Evolutionary conservation across 768 basidiomycete species (phyloP).

Genomic region (Phylloporus scabripes): DNA sequence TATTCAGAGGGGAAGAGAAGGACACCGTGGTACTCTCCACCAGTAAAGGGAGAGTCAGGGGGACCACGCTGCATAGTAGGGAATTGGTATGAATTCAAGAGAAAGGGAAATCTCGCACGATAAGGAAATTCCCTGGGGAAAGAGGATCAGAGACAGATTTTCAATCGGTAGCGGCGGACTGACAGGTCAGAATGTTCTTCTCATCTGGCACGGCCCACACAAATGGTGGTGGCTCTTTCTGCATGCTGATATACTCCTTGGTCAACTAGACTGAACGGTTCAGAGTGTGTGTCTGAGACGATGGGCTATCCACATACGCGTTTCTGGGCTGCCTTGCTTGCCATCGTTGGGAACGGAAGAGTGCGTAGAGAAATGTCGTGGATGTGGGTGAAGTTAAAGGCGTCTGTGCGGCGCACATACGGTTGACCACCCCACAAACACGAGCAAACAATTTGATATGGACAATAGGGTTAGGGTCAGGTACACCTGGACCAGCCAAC

Average conservation of each 20-base stretch:
- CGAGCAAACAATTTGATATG: constrained; percentile 12
- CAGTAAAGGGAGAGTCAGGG: constrained; percentile 84
- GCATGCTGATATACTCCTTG: constrained; percentile 91
- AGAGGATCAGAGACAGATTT: constrained; percentile 8
- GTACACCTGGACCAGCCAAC: not conserved
- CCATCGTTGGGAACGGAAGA: constrained; percentile 43
- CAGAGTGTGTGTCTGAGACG: constrained; percentile 2
- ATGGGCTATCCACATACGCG: constrained; percentile 45
- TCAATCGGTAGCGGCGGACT: constrained; percentile 30
- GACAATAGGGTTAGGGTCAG: constrained; percentile 20
- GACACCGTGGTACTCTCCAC: constrained; percentile 92
- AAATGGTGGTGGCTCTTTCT: constrained; percentile 90
- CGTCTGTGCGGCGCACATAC: constrained; percentile 22
- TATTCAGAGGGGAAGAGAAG: constrained; percentile 93
- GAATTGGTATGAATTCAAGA: constrained; percentile 6
- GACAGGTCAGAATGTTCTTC: constrained; percentile 95
- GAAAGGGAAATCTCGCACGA: constrained; percentile 47
- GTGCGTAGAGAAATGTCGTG: constrained; percentile 7
- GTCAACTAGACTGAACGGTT: constrained; percentile 45
- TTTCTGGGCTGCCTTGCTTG: constrained; percentile 82
- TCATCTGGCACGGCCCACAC: constrained; percentile 95
- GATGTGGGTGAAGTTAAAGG: constrained; percentile 21
- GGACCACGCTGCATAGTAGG: constrained; percentile 68
- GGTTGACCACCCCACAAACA: constrained; percentile 27
- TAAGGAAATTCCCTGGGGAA: constrained; percentile 86